Evolutionary conservation across 129 eudicot genomes (phyloP).

Genomic region (Centaurea solstitialis): DNA sequence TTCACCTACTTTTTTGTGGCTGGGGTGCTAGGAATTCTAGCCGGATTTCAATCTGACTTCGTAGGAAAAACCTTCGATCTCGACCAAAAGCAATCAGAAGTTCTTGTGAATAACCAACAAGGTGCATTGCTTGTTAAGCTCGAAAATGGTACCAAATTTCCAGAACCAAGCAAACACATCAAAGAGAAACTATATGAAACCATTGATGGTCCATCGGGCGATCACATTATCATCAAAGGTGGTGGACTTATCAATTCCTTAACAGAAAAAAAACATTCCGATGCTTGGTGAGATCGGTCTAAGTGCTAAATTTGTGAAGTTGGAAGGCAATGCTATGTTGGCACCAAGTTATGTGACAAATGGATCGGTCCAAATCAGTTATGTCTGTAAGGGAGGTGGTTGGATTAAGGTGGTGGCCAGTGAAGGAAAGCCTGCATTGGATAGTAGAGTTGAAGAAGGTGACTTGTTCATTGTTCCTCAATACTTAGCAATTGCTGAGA

Average conservation of each 20-base stretch:
- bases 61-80: constrained; percentile 27
- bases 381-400: constrained; percentile 42
- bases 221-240: constrained; percentile 7
- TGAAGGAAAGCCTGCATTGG: constrained; percentile 31
- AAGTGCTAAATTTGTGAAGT: constrained; percentile 30
- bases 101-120: constrained; percentile 24
- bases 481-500: constrained; percentile 25
- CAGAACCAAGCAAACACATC: constrained; percentile 5
- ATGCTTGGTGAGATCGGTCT: constrained; percentile 43
- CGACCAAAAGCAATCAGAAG: neutral
- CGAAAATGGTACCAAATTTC: constrained; percentile 19
- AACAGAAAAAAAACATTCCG: constrained; percentile 22
- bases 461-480: constrained; percentile 49
- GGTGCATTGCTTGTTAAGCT: constrained; percentile 27
- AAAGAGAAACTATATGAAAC: constrained; percentile 4
- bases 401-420: constrained; percentile 41
- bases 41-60: constrained; percentile 37
- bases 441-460: constrained; percentile 25
- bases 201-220: constrained; percentile 3
- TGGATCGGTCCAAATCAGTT: constrained; percentile 29
- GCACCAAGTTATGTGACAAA: constrained; percentile 35
- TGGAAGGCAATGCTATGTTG: constrained; percentile 25
- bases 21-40: constrained; percentile 32
- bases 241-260: constrained; percentile 15
- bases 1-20: constrained; percentile 40